A percentile compares a stretch with the other conserved stretches of the same genome.
Evolutionary conservation across 164 flowering plant species (phyloP).

Genomic region (Platanus orientalis): DNA sequence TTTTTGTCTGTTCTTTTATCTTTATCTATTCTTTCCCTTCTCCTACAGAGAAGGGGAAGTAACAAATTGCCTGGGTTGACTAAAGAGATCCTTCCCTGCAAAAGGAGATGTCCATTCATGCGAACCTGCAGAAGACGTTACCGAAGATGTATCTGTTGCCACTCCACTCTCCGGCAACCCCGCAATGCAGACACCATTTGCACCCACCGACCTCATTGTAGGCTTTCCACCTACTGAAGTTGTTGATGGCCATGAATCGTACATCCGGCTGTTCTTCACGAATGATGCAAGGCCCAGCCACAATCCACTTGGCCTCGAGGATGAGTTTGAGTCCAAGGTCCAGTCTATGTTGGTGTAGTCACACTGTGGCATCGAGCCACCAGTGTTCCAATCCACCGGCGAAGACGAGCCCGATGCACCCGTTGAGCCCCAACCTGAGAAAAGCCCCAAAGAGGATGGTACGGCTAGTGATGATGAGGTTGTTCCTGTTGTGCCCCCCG

Average conservation of each 20-base stretch:
- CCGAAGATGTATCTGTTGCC: slow-evolving; percentile 6
- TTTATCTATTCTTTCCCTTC: slow-evolving; percentile 12
- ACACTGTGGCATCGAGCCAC: slow-evolving; percentile 41
- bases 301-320: slow-evolving; percentile 30
- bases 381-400: slow-evolving; percentile 63
- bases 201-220: slow-evolving; percentile 18
- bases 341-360: slow-evolving; percentile 78
- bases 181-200: slow-evolving; percentile 20
- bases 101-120: slow-evolving; percentile 76
- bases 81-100: slow-evolving; percentile 61
- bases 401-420: slow-evolving; percentile 55
- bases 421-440: slow-evolving; percentile 48
- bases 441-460: slow-evolving; percentile 65
- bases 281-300: slow-evolving; percentile 36
- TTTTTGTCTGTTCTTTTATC: slow-evolving; percentile 2
- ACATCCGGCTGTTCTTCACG: slow-evolving; percentile 25
- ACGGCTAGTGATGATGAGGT: slow-evolving; percentile 34
- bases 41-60: slow-evolving; percentile 60
- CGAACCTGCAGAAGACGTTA: slow-evolving; percentile 28
- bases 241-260: slow-evolving; percentile 26
- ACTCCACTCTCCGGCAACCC: slow-evolving; percentile 47
- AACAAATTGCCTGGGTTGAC: slow-evolving; percentile 61
- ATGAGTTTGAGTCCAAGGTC: slow-evolving; percentile 43
- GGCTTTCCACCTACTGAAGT: slow-evolving; percentile 13
- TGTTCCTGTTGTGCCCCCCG: slow-evolving; percentile 28